Evolutionary conservation across 371 early-diverging fungal genomes (phyloP).

Genomic region (Mucor saturninus): DNA sequence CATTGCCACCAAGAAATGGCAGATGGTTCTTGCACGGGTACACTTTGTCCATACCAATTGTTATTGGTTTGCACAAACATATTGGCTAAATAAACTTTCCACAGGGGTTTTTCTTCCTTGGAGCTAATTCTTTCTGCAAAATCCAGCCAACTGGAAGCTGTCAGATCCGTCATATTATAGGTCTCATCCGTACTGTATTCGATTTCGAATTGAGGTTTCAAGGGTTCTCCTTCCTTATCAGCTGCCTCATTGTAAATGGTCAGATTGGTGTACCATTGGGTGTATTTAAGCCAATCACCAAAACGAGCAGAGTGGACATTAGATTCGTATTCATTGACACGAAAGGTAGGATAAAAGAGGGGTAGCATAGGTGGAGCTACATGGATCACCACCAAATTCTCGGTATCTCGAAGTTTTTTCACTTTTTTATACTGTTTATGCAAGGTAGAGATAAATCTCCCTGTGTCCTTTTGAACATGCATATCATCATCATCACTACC

Average conservation of each 20-base stretch:
- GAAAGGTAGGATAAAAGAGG: conserved; percentile 68
- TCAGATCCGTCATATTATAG: conserved; percentile 66
- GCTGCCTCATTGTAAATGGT: conserved; percentile 22
- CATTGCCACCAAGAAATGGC: conserved; percentile 12
- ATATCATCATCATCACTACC: conserved; percentile 22
- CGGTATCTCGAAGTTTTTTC: conserved; percentile 35
- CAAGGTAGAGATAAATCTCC: conserved; percentile 36
- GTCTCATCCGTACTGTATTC: conserved; percentile 61
- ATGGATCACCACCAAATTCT: conserved; percentile 54
- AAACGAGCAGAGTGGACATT: conserved; percentile 10
- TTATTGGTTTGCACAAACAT: conserved; percentile 40
- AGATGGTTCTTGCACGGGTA: neutral
- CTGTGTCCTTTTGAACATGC: conserved; percentile 25
- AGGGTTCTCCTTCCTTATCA: conserved; percentile 2
- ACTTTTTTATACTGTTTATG: conserved; percentile 35
- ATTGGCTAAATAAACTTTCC: conserved; percentile 26
- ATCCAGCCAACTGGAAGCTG: conserved; percentile 44
- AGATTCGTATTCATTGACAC: conserved; percentile 61
- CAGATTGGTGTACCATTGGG: conserved; percentile 27
- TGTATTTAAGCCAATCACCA: conserved; percentile 26
- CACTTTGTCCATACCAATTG: conserved; percentile 29
- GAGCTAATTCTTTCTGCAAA: conserved; percentile 39
- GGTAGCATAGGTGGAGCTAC: conserved; percentile 75
- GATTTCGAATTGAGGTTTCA: conserved; percentile 39
- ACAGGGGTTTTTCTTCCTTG: conserved; percentile 16